Percentiles rank a stretch among this genome's conserved stretches.
phyloP scores from a whole-genome alignment of 176 grass and related monocot genomes.

The Rhynchospora pubera region DNA sequence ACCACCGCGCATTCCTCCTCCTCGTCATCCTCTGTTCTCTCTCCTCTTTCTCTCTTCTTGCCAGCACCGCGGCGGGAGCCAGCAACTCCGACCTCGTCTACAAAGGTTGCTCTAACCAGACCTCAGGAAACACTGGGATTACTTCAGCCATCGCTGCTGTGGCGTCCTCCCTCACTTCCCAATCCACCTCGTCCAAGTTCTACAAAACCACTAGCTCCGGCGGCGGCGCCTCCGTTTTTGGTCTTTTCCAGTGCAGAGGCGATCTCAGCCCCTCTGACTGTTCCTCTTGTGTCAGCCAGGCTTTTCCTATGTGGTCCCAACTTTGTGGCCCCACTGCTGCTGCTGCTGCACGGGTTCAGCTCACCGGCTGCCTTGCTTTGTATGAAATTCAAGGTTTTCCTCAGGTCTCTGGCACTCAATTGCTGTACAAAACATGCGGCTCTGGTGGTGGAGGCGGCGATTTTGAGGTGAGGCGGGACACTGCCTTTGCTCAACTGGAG shows the following conservation, averaged over 20 bases:
- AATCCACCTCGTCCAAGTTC: constrained; percentile 64
- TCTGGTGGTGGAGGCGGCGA: constrained; percentile 34
- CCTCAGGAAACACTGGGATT: constrained; percentile 26
- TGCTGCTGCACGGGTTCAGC: constrained; percentile 75
- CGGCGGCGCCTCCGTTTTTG: constrained; percentile 41
- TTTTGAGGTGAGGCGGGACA: constrained; percentile 73
- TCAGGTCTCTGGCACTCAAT: constrained; percentile 80
- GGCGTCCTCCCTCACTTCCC: constrained; percentile 41
- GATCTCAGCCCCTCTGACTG: constrained; percentile 69
- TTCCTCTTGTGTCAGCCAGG: constrained; percentile 58
- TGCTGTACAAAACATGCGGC: constrained; percentile 93
- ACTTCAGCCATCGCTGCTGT: constrained; percentile 33
- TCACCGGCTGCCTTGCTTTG: constrained; percentile 74
- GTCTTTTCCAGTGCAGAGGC: constrained; percentile 92
- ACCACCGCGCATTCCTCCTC: background rate
- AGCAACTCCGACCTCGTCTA: constrained; percentile 73
- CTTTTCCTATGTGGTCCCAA: constrained; percentile 50
- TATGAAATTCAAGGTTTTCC: constrained; percentile 86
- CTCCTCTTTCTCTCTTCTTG: constrained; percentile 9
- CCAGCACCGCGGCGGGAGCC: constrained; percentile 20
- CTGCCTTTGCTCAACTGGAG: constrained; percentile 71
- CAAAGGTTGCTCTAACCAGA: constrained; percentile 97
- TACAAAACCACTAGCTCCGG: constrained; percentile 48
- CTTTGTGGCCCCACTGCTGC: constrained; percentile 52
- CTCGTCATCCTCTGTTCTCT: background rate